These are phyloP conservation scores for Moesziomyces sp. DNA, from an alignment of 1,284 basidiomycete species.

Conservation along the genomic window DNA sequence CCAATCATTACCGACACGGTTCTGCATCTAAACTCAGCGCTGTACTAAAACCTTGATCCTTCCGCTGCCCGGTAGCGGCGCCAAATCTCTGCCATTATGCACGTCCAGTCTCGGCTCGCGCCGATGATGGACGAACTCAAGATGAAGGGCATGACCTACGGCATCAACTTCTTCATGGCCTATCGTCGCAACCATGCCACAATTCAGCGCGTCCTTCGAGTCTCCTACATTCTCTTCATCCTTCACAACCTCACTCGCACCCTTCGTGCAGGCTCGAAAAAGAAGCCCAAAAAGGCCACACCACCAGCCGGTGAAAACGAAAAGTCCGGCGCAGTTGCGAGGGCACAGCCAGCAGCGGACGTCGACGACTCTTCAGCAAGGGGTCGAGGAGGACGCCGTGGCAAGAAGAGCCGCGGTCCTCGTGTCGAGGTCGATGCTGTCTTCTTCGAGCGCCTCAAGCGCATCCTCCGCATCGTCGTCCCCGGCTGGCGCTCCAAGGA, in stretches of 20 bases:
- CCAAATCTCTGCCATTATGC: constrained; percentile 38
- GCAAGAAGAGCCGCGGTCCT: constrained; percentile 46
- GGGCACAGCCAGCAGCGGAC: constrained; percentile 9
- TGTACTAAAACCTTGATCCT: not conserved
- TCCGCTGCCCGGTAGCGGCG: not conserved
- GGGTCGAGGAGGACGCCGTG: constrained; percentile 38
- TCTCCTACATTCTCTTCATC: constrained; percentile 57
- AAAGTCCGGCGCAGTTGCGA: constrained; percentile 23
- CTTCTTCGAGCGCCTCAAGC: constrained; percentile 84
- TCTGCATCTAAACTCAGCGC: not conserved
- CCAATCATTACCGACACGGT: not conserved
- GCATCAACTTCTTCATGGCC: constrained; percentile 46
- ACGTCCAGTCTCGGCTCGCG: constrained; percentile 56
- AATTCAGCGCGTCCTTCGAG: constrained; percentile 56
- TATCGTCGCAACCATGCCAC: constrained; percentile 58
- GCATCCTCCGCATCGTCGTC: constrained; percentile 87
- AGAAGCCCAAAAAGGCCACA: constrained; percentile 38
- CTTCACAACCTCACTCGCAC: constrained; percentile 43
- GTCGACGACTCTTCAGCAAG: constrained; percentile 37
- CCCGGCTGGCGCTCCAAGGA: constrained; percentile 86
- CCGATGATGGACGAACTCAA: constrained; percentile 54
- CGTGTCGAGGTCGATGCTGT: constrained; percentile 81
- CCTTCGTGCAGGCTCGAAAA: constrained; percentile 50
- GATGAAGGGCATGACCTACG: constrained; percentile 52
- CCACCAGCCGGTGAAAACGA: constrained; percentile 11